A percentile compares a stretch with the other conserved stretches of the same genome.
Evolutionary conservation across 805 yeast species (phyloP).

Genomic region (Candida adriatica): DNA sequence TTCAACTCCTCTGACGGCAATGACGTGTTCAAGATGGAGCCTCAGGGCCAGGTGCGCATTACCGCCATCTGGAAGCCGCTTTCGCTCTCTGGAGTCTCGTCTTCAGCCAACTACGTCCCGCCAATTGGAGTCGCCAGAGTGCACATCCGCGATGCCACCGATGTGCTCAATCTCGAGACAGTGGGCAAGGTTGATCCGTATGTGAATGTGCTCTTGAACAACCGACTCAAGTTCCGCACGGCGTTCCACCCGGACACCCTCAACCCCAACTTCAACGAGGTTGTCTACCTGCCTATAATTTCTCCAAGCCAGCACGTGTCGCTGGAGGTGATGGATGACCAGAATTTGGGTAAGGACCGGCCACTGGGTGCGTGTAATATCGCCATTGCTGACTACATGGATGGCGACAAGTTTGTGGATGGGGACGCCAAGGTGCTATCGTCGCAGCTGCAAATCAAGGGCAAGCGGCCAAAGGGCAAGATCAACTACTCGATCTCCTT

Average conservation of each 20-base stretch:
- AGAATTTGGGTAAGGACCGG: constrained; percentile 56
- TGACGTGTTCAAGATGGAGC: constrained; percentile 41
- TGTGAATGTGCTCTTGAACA: constrained; percentile 51
- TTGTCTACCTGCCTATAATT: constrained; percentile 51
- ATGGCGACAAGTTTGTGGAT: constrained; percentile 44
- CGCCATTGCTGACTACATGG: constrained; percentile 41
- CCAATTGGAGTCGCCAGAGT: constrained; percentile 65
- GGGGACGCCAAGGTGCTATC: constrained; percentile 40
- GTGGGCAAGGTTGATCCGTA: constrained; percentile 77
- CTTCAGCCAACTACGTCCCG: constrained; percentile 41
- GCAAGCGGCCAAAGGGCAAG: constrained; percentile 42
- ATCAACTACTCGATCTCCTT: constrained; percentile 53
- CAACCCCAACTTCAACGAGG: constrained; percentile 55
- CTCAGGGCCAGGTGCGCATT: constrained; percentile 49
- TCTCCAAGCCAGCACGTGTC: constrained; percentile 54
- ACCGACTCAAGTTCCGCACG: constrained; percentile 50
- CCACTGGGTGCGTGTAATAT: constrained; percentile 52
- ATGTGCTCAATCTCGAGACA: constrained; percentile 51
- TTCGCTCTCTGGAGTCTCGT: constrained; percentile 43
- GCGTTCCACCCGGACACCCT: constrained; percentile 43
- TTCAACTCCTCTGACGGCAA: constrained; percentile 41
- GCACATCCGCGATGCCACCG: constrained; percentile 46
- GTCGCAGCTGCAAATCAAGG: constrained; percentile 25
- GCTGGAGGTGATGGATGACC: constrained; percentile 61
- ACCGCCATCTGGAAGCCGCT: constrained; percentile 68